Conservation (phyloP, 495 filamentous ascomycete genomes). For the Neurospora sp. region DNA sequence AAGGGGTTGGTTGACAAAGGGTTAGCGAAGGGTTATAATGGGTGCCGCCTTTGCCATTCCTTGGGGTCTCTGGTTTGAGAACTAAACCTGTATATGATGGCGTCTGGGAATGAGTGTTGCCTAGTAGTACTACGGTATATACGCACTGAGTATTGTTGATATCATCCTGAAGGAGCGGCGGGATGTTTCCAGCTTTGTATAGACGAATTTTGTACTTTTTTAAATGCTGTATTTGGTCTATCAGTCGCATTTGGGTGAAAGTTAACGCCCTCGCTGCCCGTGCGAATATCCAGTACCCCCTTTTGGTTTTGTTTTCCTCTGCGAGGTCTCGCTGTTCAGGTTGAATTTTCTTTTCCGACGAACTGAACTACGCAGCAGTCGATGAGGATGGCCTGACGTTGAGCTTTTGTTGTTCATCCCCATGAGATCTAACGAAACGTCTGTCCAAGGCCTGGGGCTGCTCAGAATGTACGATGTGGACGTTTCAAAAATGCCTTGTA, state of each 20-base stretch:
- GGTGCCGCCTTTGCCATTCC: background rate
- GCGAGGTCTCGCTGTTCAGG: too few species aligned
- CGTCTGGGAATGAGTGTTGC: background rate
- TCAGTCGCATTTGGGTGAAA: background rate
- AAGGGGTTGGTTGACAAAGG: background rate
- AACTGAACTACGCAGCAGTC: too few species aligned
- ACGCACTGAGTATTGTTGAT: background rate
- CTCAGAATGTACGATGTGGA: background rate
- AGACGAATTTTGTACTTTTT: background rate
- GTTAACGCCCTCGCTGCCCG: background rate
- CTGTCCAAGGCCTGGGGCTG: too few species aligned
- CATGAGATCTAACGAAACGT: too few species aligned
- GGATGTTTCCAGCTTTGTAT: background rate
- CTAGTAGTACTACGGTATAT: background rate
- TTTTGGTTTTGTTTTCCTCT: too few species aligned
- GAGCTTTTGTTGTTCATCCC: too few species aligned
- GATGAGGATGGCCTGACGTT: too few species aligned
- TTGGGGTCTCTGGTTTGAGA: background rate
- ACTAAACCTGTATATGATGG: background rate
- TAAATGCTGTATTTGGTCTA: background rate
- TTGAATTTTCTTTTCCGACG: too few species aligned
- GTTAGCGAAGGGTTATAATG: background rate
- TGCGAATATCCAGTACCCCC: background rate
- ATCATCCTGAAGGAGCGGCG: background rate
- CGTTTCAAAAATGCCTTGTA: background rate